Base-by-base conservation (phyloP, 1,139 yeast genomes). In the Kluyveromyces marxianus region DNA sequence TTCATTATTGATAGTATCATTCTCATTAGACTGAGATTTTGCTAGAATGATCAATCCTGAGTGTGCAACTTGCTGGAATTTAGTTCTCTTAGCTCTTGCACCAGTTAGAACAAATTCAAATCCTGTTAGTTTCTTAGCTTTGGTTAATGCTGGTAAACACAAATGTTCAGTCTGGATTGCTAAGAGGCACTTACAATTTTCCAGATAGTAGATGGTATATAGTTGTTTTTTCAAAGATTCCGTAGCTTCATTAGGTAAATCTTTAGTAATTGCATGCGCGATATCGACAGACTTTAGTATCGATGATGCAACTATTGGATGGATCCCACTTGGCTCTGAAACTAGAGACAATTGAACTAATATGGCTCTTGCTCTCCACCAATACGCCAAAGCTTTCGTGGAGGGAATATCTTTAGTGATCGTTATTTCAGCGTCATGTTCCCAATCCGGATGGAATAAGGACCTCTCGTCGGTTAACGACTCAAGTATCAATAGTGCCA, bases 11-110 rank as follows among this genome's bases (percentile, higher is more conserved):
- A 54, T 55, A 3, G 57, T 57, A 5, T 58, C 62, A 6, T 57
- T 51, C 4, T 47, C 65, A 42, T 58, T 63, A 10, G 52, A 50
- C 28, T 60, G 55, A 14, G 58, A 70, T 62, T 77, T 77, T 1
- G 97, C 97, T 34, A 90, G 68, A 30, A 89, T 77, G n/a, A 90
- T 76, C 53, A 92, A 74, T 41, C 88, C 79, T 0, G 96, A 76
- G 14, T 85, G 77, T 27, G 81, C 79, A 41, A 72, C 75, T 40
- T 74, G 75, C 66, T 92, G 99, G 60, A 70, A 86, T 62, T 86
- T 87, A 3, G 98, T 90, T 61, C 94, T 74, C 60, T 83, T 85
- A 4, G 96, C 97, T 55, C 81, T 79, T 42, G 92, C 87, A 53
- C 98, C 98, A 1, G 97, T 83, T 42, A 90, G 67, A 1, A 83